Base-by-base conservation (phyloP, 306 rosid species). In the Chamaecrista fasciculata region DNA sequence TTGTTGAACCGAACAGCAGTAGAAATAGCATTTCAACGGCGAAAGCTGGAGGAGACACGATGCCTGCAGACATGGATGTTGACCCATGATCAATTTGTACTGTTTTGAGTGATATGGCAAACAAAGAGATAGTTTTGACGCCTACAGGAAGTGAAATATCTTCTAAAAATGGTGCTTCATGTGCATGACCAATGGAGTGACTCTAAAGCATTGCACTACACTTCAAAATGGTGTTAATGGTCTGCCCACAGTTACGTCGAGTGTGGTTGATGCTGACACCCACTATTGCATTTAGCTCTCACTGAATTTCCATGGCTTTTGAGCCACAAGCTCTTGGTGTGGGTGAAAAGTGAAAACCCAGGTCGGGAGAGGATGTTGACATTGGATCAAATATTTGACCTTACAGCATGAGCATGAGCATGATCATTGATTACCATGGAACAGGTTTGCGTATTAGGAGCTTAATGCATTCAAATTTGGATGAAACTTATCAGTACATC, bases 41-140 rank as follows among this genome's bases (percentile, higher is more conserved):
- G 85, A 70, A 70, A 43, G 51, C 68, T 46, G 79, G 73, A 69
- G 82, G 71, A 48, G 87, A 81, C 52, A 81, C 44, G 29, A 11
- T 68, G 49, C 72, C 76, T 28, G 44, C 79, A 8, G 81, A 83
- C 63, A 85, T 89, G 96, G 89, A 89, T 49, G 72, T 85, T 31
- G 90, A 89, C 46, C 87, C 87, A 7, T 60, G 79, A 43, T 77
- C 83, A 58, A 83, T 79, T 67, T 82, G 79, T 62, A 75, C 78
- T 49, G 76, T 84, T 48, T 57, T 76, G 46, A 55, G 71, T 24
- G 56, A 73, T 40, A 71, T 62, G 20, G 74, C 26, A 57, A 67
- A 63, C 58, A 52, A 57, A 46, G 69, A 67, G 56, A 70, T 19
- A 57, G 46, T 49, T n/a, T 58, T 71, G 62, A 49, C 68, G 50